Conservation (phyloP, 208 protist species). For the Leishmania amazonensis region DNA sequence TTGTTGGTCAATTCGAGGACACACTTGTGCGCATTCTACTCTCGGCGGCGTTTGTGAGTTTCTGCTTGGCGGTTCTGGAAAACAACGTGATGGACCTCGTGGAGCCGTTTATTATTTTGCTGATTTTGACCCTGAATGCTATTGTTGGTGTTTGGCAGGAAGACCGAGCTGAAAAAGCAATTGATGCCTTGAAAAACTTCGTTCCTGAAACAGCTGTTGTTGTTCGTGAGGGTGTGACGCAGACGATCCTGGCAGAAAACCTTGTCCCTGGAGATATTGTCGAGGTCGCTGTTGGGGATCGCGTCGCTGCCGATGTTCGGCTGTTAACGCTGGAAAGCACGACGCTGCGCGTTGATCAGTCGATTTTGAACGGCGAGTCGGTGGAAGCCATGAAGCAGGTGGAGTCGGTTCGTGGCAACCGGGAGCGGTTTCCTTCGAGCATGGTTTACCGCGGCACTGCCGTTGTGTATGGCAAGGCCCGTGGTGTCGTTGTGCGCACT, state of each 20-base stretch:
- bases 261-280: slow-evolving; percentile 97
- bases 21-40: slow-evolving; percentile 90
- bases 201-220: slow-evolving; percentile 64
- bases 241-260: slow-evolving; percentile 66
- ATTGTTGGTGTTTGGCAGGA: slow-evolving; percentile 95
- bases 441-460: slow-evolving; percentile 96
- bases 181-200: slow-evolving; percentile 86
- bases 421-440: slow-evolving; percentile 74
- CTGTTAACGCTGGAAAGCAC: slow-evolving; percentile 87
- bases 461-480: slow-evolving; percentile 90
- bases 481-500: slow-evolving; percentile 93
- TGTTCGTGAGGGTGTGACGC: slow-evolving; percentile 64
- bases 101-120: slow-evolving; percentile 95
- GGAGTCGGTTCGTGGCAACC: slow-evolving; percentile 35
- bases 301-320: slow-evolving; percentile 96
- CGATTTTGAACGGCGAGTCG: slow-evolving; percentile 96
- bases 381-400: slow-evolving; percentile 72
- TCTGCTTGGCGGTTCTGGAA: slow-evolving; percentile 79
- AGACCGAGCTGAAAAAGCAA: slow-evolving; percentile 89
- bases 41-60: slow-evolving; percentile 76
- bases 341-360: slow-evolving; percentile 90
- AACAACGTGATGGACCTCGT: slow-evolving; percentile 78
- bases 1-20: slow-evolving; percentile 92
- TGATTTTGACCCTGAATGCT: slow-evolving; percentile 95
- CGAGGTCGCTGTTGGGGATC: slow-evolving; percentile 92